Evolutionary conservation across 164 flowering plant species (phyloP), one percentile per base, ranked within the genome.

Genomic region (Stephania yunnanensis): DNA sequence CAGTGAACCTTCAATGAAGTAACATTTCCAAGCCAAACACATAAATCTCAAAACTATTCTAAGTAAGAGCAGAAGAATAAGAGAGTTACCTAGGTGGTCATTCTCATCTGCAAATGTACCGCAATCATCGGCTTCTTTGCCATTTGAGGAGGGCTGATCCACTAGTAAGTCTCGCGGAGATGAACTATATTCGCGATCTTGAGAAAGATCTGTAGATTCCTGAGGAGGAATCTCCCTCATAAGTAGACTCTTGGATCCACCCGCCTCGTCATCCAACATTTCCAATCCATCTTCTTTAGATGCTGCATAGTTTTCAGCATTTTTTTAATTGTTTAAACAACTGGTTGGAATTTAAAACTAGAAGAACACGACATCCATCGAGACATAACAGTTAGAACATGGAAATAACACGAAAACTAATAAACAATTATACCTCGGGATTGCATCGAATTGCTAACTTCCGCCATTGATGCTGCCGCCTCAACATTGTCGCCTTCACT

Each of bases 221-320:
- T 85, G 81, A 78, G 83, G 84, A 75, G 89, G 84, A 76, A 84
- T 81, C 25, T 88, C 88, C 4, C 83, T 79, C 52, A 79, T 90
- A 45, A 83, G 82, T 46, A 87, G 82, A 55, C 88, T 81, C 75
- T 81, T 89, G 29, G 74, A 84, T 65, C 85, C 84, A 15, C 25
- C 25, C 25, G 71, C 66, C 75, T 82, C 88, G 66, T 78, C 80
- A 58, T 25, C 76, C 19, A 68, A 71, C 48, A 78, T 55, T 73
- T 76, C 75, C 73, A 73, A 46, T 1, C 25, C 19, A 2, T 66
- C 71, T 50, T 82, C 91, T 70, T 81, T 86, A 67, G 79, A 75
- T 68, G 63, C 87, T 82, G 82, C 79, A 73, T 30, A 44, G 45
- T 46, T 45, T 30, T 67, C 73, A 46, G 45, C 72, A 70, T 78